A percentile compares a stretch with the other conserved stretches of the same genome.
Evolutionary conservation across 441 rosid genomes (phyloP).

Genomic region (Omphalea diandra): DNA sequence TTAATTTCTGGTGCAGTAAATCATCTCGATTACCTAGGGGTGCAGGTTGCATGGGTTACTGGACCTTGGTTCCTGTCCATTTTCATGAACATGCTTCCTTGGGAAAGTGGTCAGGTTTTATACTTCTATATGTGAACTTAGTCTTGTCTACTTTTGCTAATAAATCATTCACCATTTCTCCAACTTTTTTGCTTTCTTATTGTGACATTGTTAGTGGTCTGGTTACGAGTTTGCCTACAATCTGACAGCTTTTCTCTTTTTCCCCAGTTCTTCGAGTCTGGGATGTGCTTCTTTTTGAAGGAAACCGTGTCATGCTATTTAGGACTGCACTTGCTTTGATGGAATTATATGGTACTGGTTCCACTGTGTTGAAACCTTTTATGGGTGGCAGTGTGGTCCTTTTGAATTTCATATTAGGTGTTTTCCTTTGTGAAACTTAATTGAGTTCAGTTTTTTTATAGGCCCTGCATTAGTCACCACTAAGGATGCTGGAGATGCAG

Average conservation of each 20-base stretch:
- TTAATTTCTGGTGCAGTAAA: constrained; percentile 67
- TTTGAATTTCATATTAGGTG: background rate
- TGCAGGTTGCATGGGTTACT: constrained; percentile 97
- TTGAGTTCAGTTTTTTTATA: constrained; percentile 41
- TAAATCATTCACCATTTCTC: background rate
- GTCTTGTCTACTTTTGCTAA: constrained; percentile 21
- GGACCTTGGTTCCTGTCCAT: constrained; percentile 99
- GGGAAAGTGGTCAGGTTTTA: constrained; percentile 99
- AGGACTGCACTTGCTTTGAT: constrained; percentile 94
- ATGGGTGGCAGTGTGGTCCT: background rate
- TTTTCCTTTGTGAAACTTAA: constrained; percentile 31
- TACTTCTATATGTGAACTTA: constrained; percentile 28
- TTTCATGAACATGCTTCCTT: constrained; percentile 99
- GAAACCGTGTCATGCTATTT: constrained; percentile 94
- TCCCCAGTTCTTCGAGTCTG: constrained; percentile 93
- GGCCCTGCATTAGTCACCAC: constrained; percentile 99
- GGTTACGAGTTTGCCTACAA: constrained; percentile 21
- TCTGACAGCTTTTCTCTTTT: constrained; percentile 29
- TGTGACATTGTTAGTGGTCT: constrained; percentile 10
- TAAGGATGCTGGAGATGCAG: constrained; percentile 98
- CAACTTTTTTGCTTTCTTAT: background rate
- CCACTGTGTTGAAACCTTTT: constrained; percentile 25
- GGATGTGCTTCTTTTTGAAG: constrained; percentile 99
- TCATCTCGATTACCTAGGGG: constrained; percentile 98
- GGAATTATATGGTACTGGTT: constrained; percentile 94